phyloP scores from a whole-genome alignment of 371 early-diverging fungal species.

The Lichtheimia ramosa region DNA sequence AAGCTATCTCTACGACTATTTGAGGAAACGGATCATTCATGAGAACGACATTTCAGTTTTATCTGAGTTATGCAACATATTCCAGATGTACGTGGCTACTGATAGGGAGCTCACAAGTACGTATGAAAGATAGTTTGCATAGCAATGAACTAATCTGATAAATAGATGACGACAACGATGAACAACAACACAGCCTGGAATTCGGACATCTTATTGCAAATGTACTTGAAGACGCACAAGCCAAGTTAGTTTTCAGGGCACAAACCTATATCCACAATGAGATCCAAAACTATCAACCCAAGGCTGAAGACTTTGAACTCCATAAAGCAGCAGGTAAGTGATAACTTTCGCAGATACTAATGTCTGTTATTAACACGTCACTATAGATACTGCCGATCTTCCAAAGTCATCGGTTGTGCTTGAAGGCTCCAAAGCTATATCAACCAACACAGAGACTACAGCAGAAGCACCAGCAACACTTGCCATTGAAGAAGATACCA shows the following conservation, averaged over 20 bases:
- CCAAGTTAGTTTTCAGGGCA: constrained; percentile 81
- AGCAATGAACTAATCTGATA: not conserved
- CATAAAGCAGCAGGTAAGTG: constrained; percentile 4
- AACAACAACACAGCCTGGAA: constrained; percentile 28
- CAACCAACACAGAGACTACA: not conserved
- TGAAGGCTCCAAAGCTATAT: constrained; percentile 8
- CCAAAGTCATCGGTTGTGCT: constrained; percentile 29
- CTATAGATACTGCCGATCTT: not conserved
- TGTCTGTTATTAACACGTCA: not conserved
- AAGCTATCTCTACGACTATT: constrained; percentile 76
- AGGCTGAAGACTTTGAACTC: constrained; percentile 63
- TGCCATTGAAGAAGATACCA: constrained; percentile 32
- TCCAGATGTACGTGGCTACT: constrained; percentile 64
- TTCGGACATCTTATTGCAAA: constrained; percentile 72
- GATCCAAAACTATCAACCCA: constrained; percentile 75
- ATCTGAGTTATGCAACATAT: constrained; percentile 79
- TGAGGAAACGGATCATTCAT: constrained; percentile 85
- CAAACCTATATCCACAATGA: constrained; percentile 78
- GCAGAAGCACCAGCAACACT: constrained; percentile 32
- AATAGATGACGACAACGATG: not conserved
- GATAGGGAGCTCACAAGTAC: constrained; percentile 35
- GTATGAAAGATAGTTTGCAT: not conserved
- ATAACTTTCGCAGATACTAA: not conserved
- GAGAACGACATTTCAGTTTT: constrained; percentile 76
- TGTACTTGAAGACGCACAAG: constrained; percentile 85